Conservation (phyloP, 2,329 filamentous ascomycete genomes). For the Coniochaeta hoffmannii region DNA sequence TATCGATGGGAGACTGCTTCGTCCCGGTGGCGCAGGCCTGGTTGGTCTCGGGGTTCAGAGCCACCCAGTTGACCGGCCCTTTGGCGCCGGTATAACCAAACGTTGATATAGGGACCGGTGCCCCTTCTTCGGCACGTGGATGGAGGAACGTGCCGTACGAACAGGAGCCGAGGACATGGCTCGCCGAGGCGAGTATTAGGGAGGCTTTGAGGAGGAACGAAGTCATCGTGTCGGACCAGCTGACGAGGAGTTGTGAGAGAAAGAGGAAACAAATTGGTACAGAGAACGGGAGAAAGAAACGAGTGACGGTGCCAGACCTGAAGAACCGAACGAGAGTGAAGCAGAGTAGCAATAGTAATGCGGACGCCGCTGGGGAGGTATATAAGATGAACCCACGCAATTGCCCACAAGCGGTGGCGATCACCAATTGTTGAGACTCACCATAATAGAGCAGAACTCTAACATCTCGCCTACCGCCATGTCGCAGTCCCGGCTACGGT, state of each 20-base stretch:
- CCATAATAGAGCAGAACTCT: background rate
- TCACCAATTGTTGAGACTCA: background rate
- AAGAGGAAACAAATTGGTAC: background rate
- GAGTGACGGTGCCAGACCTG: background rate
- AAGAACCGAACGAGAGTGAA: background rate
- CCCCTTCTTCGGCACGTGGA: slow-evolving; percentile 22
- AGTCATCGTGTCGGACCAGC: background rate
- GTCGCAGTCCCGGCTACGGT: background rate
- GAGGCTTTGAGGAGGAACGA: background rate
- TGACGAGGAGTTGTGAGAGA: background rate
- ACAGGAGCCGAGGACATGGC: slow-evolving; percentile 25
- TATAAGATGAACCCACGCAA: background rate
- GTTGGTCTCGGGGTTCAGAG: slow-evolving; percentile 31
- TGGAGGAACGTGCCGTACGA: slow-evolving; percentile 30
- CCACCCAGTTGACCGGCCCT: slow-evolving; percentile 26
- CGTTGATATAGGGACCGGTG: slow-evolving; percentile 23
- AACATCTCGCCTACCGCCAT: background rate
- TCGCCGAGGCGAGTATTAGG: slow-evolving; percentile 16
- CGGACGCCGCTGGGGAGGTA: background rate
- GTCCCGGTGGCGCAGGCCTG: slow-evolving; percentile 40
- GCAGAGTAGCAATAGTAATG: background rate
- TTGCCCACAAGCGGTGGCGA: background rate
- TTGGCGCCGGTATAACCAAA: slow-evolving; percentile 28
- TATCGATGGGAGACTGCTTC: slow-evolving; percentile 52
- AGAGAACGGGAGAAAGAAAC: background rate